Evolutionary conservation across 2,329 filamentous ascomycete species (phyloP).

Genomic region (Passalora sequoiae): DNA sequence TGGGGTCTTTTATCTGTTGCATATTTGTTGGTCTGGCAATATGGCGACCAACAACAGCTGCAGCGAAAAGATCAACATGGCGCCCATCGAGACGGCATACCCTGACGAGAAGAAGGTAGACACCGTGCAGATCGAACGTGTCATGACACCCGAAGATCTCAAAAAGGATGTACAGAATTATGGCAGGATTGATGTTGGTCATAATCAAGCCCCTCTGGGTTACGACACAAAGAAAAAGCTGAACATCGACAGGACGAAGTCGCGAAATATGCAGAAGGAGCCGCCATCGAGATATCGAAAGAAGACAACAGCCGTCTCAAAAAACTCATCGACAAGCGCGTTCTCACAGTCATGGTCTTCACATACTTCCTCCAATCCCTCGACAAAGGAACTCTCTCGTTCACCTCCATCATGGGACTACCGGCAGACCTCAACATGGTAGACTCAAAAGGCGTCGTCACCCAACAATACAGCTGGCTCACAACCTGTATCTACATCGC

Average conservation of each 20-base stretch:
- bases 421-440: conserved; percentile 42
- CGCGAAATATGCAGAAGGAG: conserved; percentile 60
- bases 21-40: not conserved
- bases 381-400: conserved; percentile 63
- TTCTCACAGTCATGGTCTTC: conserved; percentile 65
- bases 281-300: conserved; percentile 52
- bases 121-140: conserved; percentile 44
- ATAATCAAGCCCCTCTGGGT: not conserved
- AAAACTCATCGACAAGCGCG: conserved; percentile 60
- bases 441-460: conserved; percentile 17
- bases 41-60: conserved; percentile 1
- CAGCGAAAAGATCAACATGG: conserved; percentile 10
- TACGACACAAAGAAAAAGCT: no score
- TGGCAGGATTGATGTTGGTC: conserved; percentile 51
- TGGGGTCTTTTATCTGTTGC: not conserved
- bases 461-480: conserved; percentile 60
- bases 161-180: conserved; percentile 54
- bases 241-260: conserved; percentile 49
- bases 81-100: not conserved
- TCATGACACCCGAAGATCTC: conserved; percentile 42
- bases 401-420: conserved; percentile 59
- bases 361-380: conserved; percentile 69
- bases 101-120: conserved; percentile 12
- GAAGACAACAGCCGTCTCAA: conserved; percentile 59
- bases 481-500: conserved; percentile 71